Base-by-base conservation (phyloP, 805 yeast species). In the Candida orba region DNA sequence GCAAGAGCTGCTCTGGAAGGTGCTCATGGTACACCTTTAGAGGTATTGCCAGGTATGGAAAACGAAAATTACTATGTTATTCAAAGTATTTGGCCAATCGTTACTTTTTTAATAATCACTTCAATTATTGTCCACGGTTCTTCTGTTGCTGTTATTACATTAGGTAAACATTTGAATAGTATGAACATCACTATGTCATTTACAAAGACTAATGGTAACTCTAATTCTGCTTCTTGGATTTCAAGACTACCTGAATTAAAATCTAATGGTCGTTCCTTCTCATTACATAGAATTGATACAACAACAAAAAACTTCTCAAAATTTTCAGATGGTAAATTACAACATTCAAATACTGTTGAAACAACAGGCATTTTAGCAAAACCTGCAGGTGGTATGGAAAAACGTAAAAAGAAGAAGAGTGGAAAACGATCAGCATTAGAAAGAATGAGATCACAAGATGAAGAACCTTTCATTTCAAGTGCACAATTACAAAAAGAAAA, bases 141-240 rank as follows among this genome's bases (percentile, higher is more conserved):
- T 0, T 86, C 95, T 0, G 88, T 87, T 23, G 93, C 93, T 5
- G 86, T 78, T 12, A 52, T 57, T 23, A 45, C 39, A 22, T 39
- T 45, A 37, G 98, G 99, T 39, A 84, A 81, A 57, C 84, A 91
- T 45, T 73, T 91, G 61, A 89, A 90, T 67, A 83, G 95, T 41
- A 85, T 93, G 81, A 87, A 96, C 2, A 78, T 91, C 54, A 85
- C 96, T 2, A 85, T 90, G 83, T 78, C 97, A 0, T 83, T 87
- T 59, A 88, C 96, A 18, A 76, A 78, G 24, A 78, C 76, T 22
- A 81, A 79, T 46, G 76, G 73, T 17, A 63, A 68, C 60, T 65
- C 71, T 34, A 68, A 73, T 51, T 73, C 75, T 18, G 71, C 81
- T 8, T 69, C 84, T 25, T 85, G 97, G 96, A 78, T 90, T 69